phyloP scores from a whole-genome alignment of 148 eudicot species.

The Tetragonia tetragonoides region DNA sequence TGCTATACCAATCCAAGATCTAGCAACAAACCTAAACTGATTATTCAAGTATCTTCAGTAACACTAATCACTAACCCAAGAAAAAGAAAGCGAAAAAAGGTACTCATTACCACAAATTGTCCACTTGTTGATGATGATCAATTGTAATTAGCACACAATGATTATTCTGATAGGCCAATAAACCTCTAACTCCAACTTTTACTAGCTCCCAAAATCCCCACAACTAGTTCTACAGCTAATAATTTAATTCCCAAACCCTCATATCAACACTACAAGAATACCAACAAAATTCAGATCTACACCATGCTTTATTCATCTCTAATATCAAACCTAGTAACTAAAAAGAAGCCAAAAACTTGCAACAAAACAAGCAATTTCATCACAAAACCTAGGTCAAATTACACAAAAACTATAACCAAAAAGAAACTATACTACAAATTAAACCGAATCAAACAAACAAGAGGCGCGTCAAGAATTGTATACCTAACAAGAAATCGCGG shows the following conservation, averaged over 20 bases:
- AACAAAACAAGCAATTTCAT: not conserved
- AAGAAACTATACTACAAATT: not conserved
- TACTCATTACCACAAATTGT: not conserved
- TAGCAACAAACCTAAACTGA: not conserved
- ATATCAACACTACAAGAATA: not conserved
- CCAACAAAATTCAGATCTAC: slow-evolving; percentile 10
- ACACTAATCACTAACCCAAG: not conserved
- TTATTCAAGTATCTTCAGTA: not conserved
- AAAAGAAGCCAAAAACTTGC: not conserved
- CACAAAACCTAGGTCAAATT: slow-evolving; percentile 18
- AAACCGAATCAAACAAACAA: not conserved
- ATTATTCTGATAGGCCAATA: not conserved
- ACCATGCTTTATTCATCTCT: not conserved
- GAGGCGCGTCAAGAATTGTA: not conserved
- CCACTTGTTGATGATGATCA: not conserved
- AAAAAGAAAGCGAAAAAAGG: not conserved
- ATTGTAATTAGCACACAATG: not conserved
- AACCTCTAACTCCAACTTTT: not conserved
- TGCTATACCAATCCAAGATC: not conserved
- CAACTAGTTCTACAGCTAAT: not conserved
- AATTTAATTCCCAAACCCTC: not conserved
- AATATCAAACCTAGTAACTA: not conserved
- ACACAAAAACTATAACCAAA: not conserved
- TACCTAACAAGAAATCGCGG: slow-evolving; percentile 24
- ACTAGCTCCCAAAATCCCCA: not conserved